A percentile compares a stretch with the other conserved stretches of the same genome.
Evolutionary conservation across 805 yeast species (phyloP).

Genomic region (Candida oleophila): DNA sequence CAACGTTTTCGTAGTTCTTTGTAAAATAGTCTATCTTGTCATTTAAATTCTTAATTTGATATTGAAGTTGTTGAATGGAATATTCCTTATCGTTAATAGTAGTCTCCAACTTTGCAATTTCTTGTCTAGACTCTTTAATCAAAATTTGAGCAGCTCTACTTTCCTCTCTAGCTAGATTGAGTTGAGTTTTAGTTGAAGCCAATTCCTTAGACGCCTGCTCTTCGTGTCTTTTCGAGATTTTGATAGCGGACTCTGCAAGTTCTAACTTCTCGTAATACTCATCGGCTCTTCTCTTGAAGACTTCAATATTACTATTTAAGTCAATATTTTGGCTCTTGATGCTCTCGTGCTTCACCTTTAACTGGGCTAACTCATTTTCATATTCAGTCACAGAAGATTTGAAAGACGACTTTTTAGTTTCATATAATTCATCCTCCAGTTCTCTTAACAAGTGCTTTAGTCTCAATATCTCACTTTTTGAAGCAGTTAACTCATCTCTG

Average conservation of each 20-base stretch:
- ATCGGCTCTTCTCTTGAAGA: constrained; percentile 72
- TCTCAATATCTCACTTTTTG: constrained; percentile 41
- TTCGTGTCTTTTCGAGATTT: constrained; percentile 63
- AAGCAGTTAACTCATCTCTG: constrained; percentile 40
- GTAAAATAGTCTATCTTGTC: constrained; percentile 57
- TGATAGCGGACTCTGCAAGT: constrained; percentile 71
- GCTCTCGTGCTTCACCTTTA: constrained; percentile 58
- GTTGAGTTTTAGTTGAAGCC: constrained; percentile 39
- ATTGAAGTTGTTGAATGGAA: constrained; percentile 50
- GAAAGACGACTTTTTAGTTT: constrained; percentile 41
- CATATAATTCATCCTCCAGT: constrained; percentile 44
- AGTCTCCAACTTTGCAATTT: constrained; percentile 53
- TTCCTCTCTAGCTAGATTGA: constrained; percentile 50
- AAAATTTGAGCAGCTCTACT: constrained; percentile 51
- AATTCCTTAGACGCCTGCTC: constrained; percentile 51
- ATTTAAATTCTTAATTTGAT: constrained; percentile 47
- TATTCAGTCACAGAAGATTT: constrained; percentile 33
- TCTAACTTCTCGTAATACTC: constrained; percentile 73
- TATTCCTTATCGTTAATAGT: constrained; percentile 55
- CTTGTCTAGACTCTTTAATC: constrained; percentile 51
- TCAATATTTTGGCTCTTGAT: constrained; percentile 56
- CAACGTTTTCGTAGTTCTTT: constrained; percentile 42
- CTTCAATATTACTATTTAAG: constrained; percentile 50
- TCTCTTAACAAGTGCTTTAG: constrained; percentile 42
- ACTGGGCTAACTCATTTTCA: constrained; percentile 42